Percentiles rank a stretch among this genome's conserved stretches.
Conservation (phyloP, 345 rosid genomes). For the Balakata baccata region DNA sequence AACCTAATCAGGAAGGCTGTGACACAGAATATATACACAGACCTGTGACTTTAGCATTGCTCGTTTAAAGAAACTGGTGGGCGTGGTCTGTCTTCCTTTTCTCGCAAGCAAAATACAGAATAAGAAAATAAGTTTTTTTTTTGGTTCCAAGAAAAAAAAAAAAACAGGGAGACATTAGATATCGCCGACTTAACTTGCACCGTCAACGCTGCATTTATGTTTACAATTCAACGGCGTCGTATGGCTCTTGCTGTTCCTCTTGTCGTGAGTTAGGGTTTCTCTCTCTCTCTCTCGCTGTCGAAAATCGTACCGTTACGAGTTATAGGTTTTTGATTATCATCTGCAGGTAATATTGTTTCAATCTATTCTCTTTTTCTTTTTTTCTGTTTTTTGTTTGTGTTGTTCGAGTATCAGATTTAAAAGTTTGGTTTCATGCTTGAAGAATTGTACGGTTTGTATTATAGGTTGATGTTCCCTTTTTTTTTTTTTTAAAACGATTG, state of each 20-base stretch:
- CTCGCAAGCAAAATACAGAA: neutral
- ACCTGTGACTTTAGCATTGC: neutral
- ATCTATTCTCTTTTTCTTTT: neutral
- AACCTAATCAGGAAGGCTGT: neutral
- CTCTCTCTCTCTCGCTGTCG: slow-evolving; percentile 1
- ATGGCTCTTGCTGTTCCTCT: slow-evolving; percentile 7
- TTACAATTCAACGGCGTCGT: slow-evolving; percentile 10
- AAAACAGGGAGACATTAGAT: neutral
- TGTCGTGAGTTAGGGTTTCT: slow-evolving; percentile 15
- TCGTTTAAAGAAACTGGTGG: neutral
- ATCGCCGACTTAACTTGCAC: slow-evolving; percentile 18
- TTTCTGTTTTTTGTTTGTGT: neutral
- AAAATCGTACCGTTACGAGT: neutral
- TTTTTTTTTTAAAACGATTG: neutral
- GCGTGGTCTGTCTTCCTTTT: slow-evolving; percentile 16
- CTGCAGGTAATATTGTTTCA: slow-evolving; percentile 17
- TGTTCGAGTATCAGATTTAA: neutral
- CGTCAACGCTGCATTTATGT: slow-evolving; percentile 16
- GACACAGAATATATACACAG: neutral
- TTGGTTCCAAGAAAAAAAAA: neutral
- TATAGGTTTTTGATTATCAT: neutral
- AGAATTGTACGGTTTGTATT: neutral
- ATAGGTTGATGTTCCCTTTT: no score
- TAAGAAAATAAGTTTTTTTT: neutral
- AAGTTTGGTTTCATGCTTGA: neutral